Evolutionary conservation across 2,329 filamentous ascomycete species (phyloP), one percentile per base, ranked within the genome.

Genomic region (Exophiala xenobiotica): DNA sequence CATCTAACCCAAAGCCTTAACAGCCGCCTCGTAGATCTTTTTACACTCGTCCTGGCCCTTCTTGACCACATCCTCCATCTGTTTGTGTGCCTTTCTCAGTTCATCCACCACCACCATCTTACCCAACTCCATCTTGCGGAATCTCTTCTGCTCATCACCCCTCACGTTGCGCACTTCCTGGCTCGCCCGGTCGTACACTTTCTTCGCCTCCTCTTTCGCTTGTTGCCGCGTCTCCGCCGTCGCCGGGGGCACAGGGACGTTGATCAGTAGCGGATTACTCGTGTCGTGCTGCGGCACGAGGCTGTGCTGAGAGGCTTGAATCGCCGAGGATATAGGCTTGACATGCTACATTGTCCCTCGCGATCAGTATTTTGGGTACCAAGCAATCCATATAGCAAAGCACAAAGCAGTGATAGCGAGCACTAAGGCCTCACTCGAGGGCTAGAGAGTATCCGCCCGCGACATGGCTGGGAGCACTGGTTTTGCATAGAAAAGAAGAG

Each of bases 31-130:
- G 56, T 73, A 74, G 6, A 74, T 56, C 54, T 71, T 70, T 61
- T 72, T 75, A 40, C 71, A 68, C 47, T 74, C 72, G 56, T 70
- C 74, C 51, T 73, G 71, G 11, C 72, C 74, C 61, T 71, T 74
- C 40, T 73, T 70, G 16, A 70, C 67, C 38, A 72, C 53, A 55
- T 73, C 75, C 59, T 77, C 74, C 74, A 77, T 75, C 55, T 70
- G 66, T 53, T 72, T 70, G 50, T 73, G 67, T 19, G 73, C 72
- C 59, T 72, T 76, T 42, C 68, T 67, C 49, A 74, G 58, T 59
- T 75, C 72, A 61, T 77, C 74, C 23, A 70, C 70, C 40, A 71
- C 63, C 12, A 72, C 70, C 33, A 68, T 49, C 49, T 70, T 74
- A 53, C 68, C 71, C 58, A 73, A 68, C 52, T 71, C 67, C 68